phyloP scores from a whole-genome alignment of 305 asterid species.

The Petunia hybrid region DNA sequence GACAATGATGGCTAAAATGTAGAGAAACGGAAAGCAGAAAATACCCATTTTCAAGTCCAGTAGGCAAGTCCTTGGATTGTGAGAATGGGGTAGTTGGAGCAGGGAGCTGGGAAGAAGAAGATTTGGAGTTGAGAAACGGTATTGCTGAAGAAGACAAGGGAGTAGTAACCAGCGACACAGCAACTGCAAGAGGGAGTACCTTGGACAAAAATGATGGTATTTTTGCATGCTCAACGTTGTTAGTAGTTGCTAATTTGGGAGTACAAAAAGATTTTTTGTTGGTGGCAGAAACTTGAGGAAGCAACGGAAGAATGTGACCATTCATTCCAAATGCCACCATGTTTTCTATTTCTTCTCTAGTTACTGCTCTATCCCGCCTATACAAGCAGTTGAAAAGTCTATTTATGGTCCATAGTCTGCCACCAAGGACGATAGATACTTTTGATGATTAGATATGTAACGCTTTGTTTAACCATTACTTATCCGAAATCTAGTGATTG shows the following conservation, averaged over 20 bases:
- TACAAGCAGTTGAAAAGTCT: background rate
- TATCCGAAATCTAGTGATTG: too few species aligned
- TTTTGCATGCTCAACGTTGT: background rate
- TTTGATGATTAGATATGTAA: too few species aligned
- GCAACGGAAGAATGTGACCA: background rate
- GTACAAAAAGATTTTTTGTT: background rate
- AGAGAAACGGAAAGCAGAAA: background rate
- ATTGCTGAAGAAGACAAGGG: conserved; percentile 75
- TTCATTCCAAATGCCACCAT: background rate
- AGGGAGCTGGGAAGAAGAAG: conserved; percentile 33
- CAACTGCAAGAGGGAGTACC: conserved; percentile 60
- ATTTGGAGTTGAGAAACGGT: conserved; percentile 60
- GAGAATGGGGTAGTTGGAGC: conserved; percentile 77
- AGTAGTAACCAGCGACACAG: conserved; percentile 52
- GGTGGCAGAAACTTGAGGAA: background rate
- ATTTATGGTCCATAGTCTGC: background rate
- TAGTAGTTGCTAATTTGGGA: background rate
- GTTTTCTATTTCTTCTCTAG: background rate
- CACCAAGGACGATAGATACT: too few species aligned
- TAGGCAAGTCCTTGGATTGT: conserved; percentile 75
- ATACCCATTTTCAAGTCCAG: conserved; percentile 80
- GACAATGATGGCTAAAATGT: background rate
- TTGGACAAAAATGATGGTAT: conserved; percentile 11
- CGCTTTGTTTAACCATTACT: too few species aligned
- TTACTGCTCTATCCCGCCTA: background rate